These are phyloP conservation scores for Baudoinia panamericana DNA, from an alignment of 495 filamentous ascomycete genomes.

Conservation along the genomic window DNA sequence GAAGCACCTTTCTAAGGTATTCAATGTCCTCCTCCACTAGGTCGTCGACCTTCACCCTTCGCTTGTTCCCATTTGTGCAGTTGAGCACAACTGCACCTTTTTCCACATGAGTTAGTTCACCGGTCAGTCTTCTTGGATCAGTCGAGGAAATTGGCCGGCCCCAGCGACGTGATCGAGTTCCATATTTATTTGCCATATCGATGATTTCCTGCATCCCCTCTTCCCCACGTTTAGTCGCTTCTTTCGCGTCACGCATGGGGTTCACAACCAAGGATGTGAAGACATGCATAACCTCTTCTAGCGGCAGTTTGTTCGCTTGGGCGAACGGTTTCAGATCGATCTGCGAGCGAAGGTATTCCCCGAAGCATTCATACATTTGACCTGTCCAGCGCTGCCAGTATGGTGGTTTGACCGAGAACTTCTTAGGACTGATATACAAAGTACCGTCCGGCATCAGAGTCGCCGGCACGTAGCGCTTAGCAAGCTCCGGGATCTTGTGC, in stretches of 20 bases:
- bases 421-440: constrained; percentile 2
- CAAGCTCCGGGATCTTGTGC: constrained; percentile 4
- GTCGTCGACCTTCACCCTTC: neutral
- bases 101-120: neutral
- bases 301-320: neutral
- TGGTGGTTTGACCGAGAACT: constrained; percentile 7
- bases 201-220: constrained; percentile 6
- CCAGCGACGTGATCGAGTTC: neutral
- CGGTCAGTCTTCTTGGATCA: neutral
- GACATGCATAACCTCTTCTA: constrained; percentile 6
- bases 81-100: neutral
- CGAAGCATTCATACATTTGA: constrained; percentile 1
- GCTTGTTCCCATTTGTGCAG: neutral
- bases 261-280: constrained; percentile 1
- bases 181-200: neutral
- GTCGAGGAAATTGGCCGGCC: neutral
- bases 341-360: neutral
- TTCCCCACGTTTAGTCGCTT: constrained; percentile 3
- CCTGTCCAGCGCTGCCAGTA: constrained; percentile 6
- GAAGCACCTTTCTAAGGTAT: neutral
- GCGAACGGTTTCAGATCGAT: constrained; percentile 5
- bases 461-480: constrained; percentile 2
- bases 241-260: constrained; percentile 1
- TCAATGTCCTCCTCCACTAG: constrained; percentile 1
- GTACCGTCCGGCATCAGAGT: neutral